Conservation (phyloP, 2,329 filamentous ascomycete genomes). For the Lithohypha guttulata region DNA sequence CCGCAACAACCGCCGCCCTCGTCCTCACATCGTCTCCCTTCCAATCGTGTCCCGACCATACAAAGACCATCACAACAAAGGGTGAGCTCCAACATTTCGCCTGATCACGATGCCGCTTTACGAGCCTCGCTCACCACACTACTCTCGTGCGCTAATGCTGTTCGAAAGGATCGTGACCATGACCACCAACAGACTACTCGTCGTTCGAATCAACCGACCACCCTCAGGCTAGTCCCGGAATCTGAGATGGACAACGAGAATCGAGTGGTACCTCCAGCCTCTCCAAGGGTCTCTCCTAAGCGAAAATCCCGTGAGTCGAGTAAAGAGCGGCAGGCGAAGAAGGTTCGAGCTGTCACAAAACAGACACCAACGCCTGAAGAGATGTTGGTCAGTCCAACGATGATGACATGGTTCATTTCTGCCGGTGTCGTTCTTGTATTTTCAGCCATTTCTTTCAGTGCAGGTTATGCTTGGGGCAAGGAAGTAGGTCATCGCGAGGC, state of each 20-base stretch:
- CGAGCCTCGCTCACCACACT: slow-evolving; percentile 89
- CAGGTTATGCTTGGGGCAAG: slow-evolving; percentile 51
- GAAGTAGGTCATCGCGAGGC: slow-evolving; percentile 47
- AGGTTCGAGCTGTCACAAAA: slow-evolving; percentile 26
- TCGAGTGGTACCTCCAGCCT: slow-evolving; percentile 19
- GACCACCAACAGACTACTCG: slow-evolving; percentile 12
- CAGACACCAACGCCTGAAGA: slow-evolving; percentile 25
- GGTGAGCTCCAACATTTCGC: slow-evolving; percentile 42
- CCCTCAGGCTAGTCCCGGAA: slow-evolving; percentile 49
- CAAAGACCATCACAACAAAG: slow-evolving; percentile 21
- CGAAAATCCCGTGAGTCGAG: slow-evolving; percentile 26
- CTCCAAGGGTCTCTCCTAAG: slow-evolving; percentile 16
- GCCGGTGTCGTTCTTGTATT: slow-evolving; percentile 55
- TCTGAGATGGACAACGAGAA: slow-evolving; percentile 36
- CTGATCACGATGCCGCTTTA: slow-evolving; percentile 85
- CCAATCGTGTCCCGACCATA: slow-evolving; percentile 13
- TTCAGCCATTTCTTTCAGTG: slow-evolving; percentile 54
- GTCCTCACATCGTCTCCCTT: slow-evolving; percentile 17
- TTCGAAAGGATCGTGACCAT: slow-evolving; percentile 52
- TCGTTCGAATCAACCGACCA: slow-evolving; percentile 17
- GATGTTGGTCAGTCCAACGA: slow-evolving; percentile 42
- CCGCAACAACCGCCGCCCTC: slow-evolving; percentile 10
- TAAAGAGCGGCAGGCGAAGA: slow-evolving; percentile 29
- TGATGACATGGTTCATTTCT: slow-evolving; percentile 56
- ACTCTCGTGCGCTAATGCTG: slow-evolving; percentile 86